Evolutionary conservation across 306 rosid species (phyloP).

Genomic region (Cucumis melo): DNA sequence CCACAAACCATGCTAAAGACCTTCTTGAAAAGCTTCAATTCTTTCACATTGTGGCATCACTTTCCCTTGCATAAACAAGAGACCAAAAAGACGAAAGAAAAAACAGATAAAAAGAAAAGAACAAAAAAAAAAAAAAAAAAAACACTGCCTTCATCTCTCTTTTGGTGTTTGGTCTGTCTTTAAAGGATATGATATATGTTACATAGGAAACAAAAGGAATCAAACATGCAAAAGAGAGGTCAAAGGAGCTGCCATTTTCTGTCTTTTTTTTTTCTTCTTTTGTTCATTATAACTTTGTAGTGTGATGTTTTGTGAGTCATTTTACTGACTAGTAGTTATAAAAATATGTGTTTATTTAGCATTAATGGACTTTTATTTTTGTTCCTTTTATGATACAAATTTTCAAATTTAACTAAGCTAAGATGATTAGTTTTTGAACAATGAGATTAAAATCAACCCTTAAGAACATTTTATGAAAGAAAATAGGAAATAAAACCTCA

Average conservation of each 20-base stretch:
- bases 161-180: slow-evolving; percentile 1
- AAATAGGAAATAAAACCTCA: too few relatives aligned
- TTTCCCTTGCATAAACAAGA: slow-evolving; percentile 29
- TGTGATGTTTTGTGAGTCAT: slow-evolving; percentile 1
- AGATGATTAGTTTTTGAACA: too few relatives aligned
- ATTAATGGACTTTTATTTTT: background rate
- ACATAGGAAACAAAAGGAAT: background rate
- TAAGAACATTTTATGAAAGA: too few relatives aligned
- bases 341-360: background rate
- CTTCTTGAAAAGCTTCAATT: slow-evolving; percentile 69
- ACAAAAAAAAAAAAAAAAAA: background rate
- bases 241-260: background rate
- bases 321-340: background rate
- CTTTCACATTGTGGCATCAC: slow-evolving; percentile 89
- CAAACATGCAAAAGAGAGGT: slow-evolving; percentile 4
- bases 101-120: background rate
- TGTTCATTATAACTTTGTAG: background rate
- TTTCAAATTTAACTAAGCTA: too few relatives aligned
- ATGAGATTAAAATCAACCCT: too few relatives aligned
- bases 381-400: background rate
- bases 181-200: background rate
- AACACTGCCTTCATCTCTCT: background rate
- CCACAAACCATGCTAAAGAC: slow-evolving; percentile 46
- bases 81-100: background rate
- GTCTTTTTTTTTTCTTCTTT: background rate